Evolutionary conservation across 2,329 filamentous ascomycete species (phyloP).

Genomic region (Chaetomium sp.): DNA sequence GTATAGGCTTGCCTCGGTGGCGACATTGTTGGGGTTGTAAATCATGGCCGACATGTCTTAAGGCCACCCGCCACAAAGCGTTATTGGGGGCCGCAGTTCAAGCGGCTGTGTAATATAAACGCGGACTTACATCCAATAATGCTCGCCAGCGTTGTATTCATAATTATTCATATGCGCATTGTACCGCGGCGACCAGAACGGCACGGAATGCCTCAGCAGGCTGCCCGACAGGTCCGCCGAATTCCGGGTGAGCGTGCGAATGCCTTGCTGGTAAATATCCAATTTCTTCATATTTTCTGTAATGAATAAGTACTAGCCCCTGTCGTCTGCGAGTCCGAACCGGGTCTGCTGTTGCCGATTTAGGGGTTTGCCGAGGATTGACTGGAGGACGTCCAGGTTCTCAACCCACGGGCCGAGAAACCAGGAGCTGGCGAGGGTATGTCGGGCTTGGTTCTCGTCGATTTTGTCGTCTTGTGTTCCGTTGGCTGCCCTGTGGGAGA

Average conservation of each 20-base stretch:
- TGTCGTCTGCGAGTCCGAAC: neutral
- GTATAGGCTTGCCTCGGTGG: conserved; percentile 40
- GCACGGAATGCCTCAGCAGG: conserved; percentile 31
- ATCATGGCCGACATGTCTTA: conserved; percentile 41
- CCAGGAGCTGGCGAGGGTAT: conserved; percentile 11
- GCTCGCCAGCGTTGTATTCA: conserved; percentile 37
- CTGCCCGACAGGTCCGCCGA: conserved; percentile 14
- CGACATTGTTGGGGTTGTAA: conserved; percentile 45
- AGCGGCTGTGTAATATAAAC: neutral
- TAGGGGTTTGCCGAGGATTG: conserved; percentile 36
- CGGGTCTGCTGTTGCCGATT: neutral
- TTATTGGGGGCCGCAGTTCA: neutral
- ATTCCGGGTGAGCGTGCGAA: conserved; percentile 1
- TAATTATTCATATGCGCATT: conserved; percentile 38
- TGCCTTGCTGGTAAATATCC: neutral
- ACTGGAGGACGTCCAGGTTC: conserved; percentile 36
- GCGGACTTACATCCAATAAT: conserved; percentile 32
- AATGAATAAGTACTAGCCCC: neutral
- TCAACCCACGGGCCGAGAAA: conserved; percentile 19
- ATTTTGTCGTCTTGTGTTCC: neutral
- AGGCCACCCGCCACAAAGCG: neutral
- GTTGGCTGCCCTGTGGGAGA: too few relatives aligned
- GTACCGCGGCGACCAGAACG: conserved; percentile 42
- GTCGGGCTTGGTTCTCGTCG: neutral
- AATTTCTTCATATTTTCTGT: neutral